These are phyloP conservation scores for Coprinopsis strossmayeri DNA, from an alignment of 768 basidiomycete genomes.

Conservation along the genomic window DNA sequence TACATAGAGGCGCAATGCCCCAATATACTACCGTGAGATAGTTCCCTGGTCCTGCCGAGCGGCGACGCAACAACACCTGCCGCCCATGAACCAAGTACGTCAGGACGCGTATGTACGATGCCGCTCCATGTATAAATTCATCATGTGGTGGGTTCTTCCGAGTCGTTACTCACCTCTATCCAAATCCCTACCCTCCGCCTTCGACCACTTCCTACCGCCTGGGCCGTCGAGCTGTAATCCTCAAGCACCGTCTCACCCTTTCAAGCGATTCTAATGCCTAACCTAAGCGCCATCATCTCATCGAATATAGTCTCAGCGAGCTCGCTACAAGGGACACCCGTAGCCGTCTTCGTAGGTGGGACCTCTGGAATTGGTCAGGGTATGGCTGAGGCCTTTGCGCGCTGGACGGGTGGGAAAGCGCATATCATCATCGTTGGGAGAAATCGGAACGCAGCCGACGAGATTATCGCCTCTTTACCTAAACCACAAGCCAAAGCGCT, in stretches of 20 bases:
- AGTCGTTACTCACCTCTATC: too few species aligned
- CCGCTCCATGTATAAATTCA: too few species aligned
- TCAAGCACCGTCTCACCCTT: conserved; percentile 5
- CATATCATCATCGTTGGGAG: conserved; percentile 45
- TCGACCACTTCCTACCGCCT: too few species aligned
- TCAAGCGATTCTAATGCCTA: neutral
- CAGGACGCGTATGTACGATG: too few species aligned
- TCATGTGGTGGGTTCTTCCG: too few species aligned
- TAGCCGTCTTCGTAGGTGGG: conserved; percentile 33
- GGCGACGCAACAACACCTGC: too few species aligned
- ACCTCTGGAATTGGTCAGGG: conserved; percentile 39
- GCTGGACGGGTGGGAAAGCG: conserved; percentile 35
- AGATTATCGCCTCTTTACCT: conserved; percentile 32
- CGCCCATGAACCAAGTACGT: too few species aligned
- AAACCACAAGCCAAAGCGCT: conserved; percentile 16
- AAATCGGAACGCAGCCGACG: conserved; percentile 38
- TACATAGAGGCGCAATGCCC: too few species aligned
- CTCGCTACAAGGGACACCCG: conserved; percentile 14
- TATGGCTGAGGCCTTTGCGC: conserved; percentile 36
- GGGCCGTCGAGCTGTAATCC: conserved; percentile 6
- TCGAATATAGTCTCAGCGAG: neutral
- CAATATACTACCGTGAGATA: too few species aligned
- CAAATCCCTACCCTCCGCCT: too few species aligned
- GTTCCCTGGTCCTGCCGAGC: too few species aligned
- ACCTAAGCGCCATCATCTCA: neutral